These are phyloP conservation scores for Syzygium syzygioides DNA, from an alignment of 441 rosid species.

Conservation along the genomic window DNA sequence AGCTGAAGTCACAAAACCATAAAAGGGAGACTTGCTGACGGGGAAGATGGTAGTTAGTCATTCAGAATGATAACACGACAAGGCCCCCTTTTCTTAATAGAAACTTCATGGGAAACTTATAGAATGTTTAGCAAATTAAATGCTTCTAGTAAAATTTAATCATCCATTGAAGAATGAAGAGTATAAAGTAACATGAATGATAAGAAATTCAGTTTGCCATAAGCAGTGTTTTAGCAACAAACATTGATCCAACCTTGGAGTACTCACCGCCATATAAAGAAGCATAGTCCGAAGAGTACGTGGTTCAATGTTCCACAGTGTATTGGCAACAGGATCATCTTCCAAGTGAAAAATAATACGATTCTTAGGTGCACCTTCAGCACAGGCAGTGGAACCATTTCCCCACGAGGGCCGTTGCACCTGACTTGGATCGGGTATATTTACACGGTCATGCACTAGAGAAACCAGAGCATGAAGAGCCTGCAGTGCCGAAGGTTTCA, in stretches of 20 bases:
- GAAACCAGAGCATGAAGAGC: slow-evolving; percentile 71
- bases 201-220: background rate
- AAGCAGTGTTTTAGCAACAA: background rate
- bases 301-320: slow-evolving; percentile 53
- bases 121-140: background rate
- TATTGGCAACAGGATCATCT: slow-evolving; percentile 70
- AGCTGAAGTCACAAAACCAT: background rate
- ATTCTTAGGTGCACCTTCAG: slow-evolving; percentile 22
- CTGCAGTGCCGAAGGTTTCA: slow-evolving; percentile 46
- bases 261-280: slow-evolving; percentile 72
- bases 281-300: slow-evolving; percentile 44
- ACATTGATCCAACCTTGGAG: background rate
- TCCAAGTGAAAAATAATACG: slow-evolving; percentile 31
- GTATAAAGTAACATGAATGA: background rate
- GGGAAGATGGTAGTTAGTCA: background rate
- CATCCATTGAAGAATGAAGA: background rate
- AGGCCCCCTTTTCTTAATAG: background rate
- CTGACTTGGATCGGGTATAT: slow-evolving; percentile 32
- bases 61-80: background rate
- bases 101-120: background rate
- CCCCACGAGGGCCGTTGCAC: slow-evolving; percentile 23
- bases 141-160: background rate
- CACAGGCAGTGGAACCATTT: slow-evolving; percentile 18
- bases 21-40: background rate
- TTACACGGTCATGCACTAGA: slow-evolving; percentile 61